Conservation (phyloP, 2,329 filamentous ascomycete genomes). For the Pseudogymnoascus sp. region DNA sequence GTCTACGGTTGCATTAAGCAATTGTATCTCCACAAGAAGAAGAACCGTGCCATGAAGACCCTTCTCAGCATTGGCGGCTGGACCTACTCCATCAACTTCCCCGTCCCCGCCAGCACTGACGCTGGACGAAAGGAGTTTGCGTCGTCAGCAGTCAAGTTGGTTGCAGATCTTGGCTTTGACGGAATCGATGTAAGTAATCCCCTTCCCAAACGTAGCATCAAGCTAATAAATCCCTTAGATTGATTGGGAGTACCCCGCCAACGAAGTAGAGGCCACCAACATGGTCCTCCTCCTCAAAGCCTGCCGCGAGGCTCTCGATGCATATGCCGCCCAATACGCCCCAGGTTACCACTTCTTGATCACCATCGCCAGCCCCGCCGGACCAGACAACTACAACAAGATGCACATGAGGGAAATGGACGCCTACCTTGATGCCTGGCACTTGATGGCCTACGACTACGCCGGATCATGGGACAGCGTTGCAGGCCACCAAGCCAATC, state of each 20-base stretch:
- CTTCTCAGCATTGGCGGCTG: constrained; percentile 76
- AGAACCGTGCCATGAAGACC: constrained; percentile 70
- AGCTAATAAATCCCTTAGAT: constrained; percentile 10
- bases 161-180: constrained; percentile 66
- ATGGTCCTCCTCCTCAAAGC: constrained; percentile 30
- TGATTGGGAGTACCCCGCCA: constrained; percentile 26
- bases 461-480: constrained; percentile 57
- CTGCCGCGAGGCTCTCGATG: constrained; percentile 39
- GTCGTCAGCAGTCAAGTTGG: constrained; percentile 56
- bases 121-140: constrained; percentile 62
- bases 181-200: constrained; percentile 35
- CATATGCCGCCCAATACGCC: constrained; percentile 41
- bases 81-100: constrained; percentile 75
- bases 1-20: constrained; percentile 76
- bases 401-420: constrained; percentile 44
- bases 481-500: constrained; percentile 66
- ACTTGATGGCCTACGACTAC: constrained; percentile 70
- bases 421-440: constrained; percentile 46
- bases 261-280: constrained; percentile 25
- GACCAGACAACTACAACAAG: constrained; percentile 41
- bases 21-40: constrained; percentile 66
- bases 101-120: constrained; percentile 57
- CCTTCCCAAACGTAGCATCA: constrained; percentile 3
- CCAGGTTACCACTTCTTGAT: constrained; percentile 47
- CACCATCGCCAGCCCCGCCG: constrained; percentile 48